Evolutionary conservation across 345 rosid species (phyloP), one percentile per base, ranked within the genome.

Genomic region (Carallia pectinifolia): DNA sequence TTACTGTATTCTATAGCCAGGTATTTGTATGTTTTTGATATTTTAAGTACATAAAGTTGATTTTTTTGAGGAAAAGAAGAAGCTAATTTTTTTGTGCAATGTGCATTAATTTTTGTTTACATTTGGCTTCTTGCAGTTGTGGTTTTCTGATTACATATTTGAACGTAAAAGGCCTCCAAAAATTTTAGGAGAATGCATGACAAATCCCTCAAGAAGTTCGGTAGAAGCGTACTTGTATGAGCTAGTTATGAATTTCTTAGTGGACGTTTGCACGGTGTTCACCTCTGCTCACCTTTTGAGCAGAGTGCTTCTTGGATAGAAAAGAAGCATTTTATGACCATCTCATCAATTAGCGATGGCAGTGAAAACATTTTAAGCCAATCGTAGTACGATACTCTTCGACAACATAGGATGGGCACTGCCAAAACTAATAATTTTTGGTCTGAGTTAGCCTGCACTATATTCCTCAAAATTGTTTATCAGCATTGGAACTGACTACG

Each of bases 1-100:
- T 77, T 71, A 53, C 65, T 74, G 76, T 71, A 69, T 67, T 74
- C 70, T 40, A 16, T 67, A 30, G 71, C 62, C 72, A 80, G 81
- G 66, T 70, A 80, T 62, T 13, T 44, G 69, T 53, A 58, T 61
- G 62, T 60, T 55, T 76, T 75, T 77, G 76, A 67, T 72, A 30
- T 71, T 71, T 67, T 37, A 66, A 66, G 72, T 69, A 64, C 75
- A 79, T 63, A 69, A 64, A 60, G 69, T 72, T 75, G 48, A 71
- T 72, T 63, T 58, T 64, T 64, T 38, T 62, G 64, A 48, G 44
- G n/a, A 33, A 33, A 33, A 58, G 68, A 65, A 29, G 40, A 67
- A 60, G 9, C 7, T 4, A 23, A 68, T 65, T 67, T 64, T 67
- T 61, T 31, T 67, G 59, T 53, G 47, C 54, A 63, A 65, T 47